These are phyloP conservation scores for Fraxinus anomala DNA, from an alignment of 257 asterid genomes.

Conservation along the genomic window DNA sequence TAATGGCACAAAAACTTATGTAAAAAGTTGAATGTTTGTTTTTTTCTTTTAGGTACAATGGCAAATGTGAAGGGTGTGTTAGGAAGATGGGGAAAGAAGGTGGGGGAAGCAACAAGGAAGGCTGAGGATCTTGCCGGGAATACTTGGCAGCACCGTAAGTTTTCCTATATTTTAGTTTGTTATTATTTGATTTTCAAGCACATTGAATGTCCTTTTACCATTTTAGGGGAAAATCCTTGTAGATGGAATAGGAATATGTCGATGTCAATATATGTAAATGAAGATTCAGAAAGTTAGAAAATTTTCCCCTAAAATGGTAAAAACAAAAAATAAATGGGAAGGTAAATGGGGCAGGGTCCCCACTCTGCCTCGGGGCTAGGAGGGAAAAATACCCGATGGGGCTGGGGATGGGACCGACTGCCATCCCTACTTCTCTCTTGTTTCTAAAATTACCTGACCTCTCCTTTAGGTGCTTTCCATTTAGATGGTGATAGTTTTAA, in stretches of 20 bases:
- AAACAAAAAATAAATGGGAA: too few species aligned
- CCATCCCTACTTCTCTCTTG: neutral
- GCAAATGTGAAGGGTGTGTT: slow-evolving; percentile 73
- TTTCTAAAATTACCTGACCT: neutral
- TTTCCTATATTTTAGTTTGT: neutral
- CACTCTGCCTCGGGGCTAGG: too few species aligned
- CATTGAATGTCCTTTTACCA: slow-evolving; percentile 6
- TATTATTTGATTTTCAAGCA: slow-evolving; percentile 4
- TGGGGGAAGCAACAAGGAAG: slow-evolving; percentile 83
- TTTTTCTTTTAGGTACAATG: slow-evolving; percentile 62
- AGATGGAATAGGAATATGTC: slow-evolving; percentile 6
- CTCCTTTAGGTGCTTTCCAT: neutral
- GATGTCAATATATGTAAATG: neutral
- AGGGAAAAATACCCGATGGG: too few species aligned
- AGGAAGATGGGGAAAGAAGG: slow-evolving; percentile 90
- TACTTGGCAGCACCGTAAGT: slow-evolving; percentile 98
- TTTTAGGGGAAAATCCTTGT: slow-evolving; percentile 1
- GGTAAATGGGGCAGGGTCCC: too few species aligned
- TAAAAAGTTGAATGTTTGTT: neutral
- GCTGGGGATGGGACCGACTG: too few species aligned
- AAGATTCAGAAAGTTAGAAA: neutral
- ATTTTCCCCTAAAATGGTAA: too few species aligned
- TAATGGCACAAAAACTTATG: neutral
- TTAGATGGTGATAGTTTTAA: neutral
- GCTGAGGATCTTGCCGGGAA: slow-evolving; percentile 95